Conservation (phyloP, 1,284 basidiomycete species). For the Malassezia pachydermatis region DNA sequence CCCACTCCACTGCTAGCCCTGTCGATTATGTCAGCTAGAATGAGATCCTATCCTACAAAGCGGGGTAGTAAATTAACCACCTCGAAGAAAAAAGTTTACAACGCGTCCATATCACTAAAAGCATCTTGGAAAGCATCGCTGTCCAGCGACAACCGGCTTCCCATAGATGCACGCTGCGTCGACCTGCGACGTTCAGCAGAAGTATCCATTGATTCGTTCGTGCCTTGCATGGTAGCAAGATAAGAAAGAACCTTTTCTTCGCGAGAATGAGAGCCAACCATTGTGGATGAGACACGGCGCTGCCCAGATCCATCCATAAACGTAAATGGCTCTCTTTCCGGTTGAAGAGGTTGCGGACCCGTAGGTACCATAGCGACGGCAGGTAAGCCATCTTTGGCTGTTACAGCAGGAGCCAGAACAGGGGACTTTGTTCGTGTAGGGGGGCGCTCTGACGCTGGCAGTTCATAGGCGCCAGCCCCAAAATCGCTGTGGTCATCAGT, state of each 20-base stretch:
- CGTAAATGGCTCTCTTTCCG: not conserved
- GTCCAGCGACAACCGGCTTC: not conserved
- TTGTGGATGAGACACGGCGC: not conserved
- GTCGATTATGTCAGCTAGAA: too few relatives aligned
- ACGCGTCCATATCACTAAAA: not conserved
- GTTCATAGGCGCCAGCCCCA: too few relatives aligned
- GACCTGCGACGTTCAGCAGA: not conserved
- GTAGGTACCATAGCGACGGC: too few relatives aligned
- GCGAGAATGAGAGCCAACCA: not conserved
- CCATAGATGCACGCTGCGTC: not conserved
- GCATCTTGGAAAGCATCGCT: conserved; percentile 1
- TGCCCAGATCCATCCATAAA: not conserved
- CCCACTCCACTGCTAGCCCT: not conserved
- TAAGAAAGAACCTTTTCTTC: conserved; percentile 9
- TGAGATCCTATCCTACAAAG: too few relatives aligned
- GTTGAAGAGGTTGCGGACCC: too few relatives aligned
- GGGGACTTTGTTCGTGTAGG: too few relatives aligned
- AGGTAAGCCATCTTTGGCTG: too few relatives aligned
- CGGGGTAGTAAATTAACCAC: too few relatives aligned
- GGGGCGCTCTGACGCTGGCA: too few relatives aligned
- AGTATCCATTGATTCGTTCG: not conserved
- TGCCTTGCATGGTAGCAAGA: not conserved
- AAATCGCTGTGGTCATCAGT: too few relatives aligned
- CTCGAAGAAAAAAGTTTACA: too few relatives aligned
- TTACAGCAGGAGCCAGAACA: too few relatives aligned